Base-by-base conservation (phyloP, 2,329 filamentous ascomycete genomes). In the Microsporum canis region DNA sequence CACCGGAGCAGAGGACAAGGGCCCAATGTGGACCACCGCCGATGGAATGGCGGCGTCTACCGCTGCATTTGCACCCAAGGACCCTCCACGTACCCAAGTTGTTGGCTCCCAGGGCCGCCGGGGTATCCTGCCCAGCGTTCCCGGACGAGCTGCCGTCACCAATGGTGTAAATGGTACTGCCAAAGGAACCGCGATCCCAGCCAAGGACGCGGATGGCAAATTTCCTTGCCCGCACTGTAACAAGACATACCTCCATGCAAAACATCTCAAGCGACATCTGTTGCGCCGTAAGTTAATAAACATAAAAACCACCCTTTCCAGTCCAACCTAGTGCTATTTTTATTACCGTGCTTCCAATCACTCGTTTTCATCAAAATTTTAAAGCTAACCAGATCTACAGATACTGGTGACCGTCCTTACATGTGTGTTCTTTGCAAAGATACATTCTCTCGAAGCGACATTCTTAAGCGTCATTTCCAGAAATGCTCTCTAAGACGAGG, bases 381-480 rank as follows among this genome's bases (percentile, higher is more conserved):
- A 64, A 36, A 59, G 38, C 17, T 59, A 59, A 59, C 41, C 27
- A 29, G 41, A 47, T 47, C 23, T 38, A 7, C 61, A 96, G 92
- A 99, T 79, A 97, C 94, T 64, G 94, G 94, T 71, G 92, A 97
- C 75, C 89, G 94, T 67, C 94, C 94, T 61, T 99, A 99, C 79
- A 95, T 95, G 85, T 99, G 94, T 78, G 89, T 95, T 66, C 82
- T 99, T 58, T 99, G 94, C 81, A 91, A 94, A 75, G 94, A 97
- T 76, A 97, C 91, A 38, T 99, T 99, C 77, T 96, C 90, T 57
- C 87, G 94, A 74, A 96, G 91, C 81, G 94, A 99, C 73, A 97
- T 99, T 66, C 79, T 99, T 70, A 99, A 99, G 81, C 89, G 94
- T 66, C 94, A 99, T 78, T 99, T 97, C 78, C 91, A 96, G 76